phyloP scores from a whole-genome alignment of 306 rosid species.

The Carpinus fangiana region DNA sequence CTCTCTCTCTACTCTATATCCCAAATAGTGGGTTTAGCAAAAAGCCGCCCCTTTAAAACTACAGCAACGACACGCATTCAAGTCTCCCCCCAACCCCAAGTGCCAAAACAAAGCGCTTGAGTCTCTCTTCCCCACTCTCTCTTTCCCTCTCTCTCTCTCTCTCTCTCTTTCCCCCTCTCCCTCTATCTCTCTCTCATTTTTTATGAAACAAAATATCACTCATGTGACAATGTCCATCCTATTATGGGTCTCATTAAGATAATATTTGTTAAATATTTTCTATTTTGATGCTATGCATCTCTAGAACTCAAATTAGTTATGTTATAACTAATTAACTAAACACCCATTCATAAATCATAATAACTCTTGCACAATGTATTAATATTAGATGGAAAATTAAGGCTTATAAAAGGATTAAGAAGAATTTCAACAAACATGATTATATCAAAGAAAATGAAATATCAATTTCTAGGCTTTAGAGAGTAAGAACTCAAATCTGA shows the following conservation, averaged over 20 bases:
- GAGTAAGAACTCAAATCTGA: no score
- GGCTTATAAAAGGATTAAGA: no score
- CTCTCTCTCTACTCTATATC: background rate
- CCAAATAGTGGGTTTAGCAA: background rate
- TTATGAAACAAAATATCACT: no score
- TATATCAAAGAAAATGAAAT: no score
- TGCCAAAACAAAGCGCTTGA: background rate
- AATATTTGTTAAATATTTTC: no score
- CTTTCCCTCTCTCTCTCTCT: no score
- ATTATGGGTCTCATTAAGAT: background rate
- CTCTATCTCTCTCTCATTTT: no score
- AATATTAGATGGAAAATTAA: no score
- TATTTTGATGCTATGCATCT: no score
- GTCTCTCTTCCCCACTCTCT: no score
- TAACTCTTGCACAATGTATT: background rate
- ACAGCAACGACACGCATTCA: background rate
- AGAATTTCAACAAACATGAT: no score
- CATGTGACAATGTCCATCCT: background rate
- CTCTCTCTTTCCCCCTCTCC: background rate
- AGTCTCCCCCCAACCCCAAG: background rate
- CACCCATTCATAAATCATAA: background rate
- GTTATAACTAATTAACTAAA: background rate
- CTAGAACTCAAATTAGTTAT: background rate
- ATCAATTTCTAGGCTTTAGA: no score
- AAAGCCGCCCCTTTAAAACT: background rate